phyloP scores from a whole-genome alignment of 208 protist species.

The Trypanosoma caninum region DNA sequence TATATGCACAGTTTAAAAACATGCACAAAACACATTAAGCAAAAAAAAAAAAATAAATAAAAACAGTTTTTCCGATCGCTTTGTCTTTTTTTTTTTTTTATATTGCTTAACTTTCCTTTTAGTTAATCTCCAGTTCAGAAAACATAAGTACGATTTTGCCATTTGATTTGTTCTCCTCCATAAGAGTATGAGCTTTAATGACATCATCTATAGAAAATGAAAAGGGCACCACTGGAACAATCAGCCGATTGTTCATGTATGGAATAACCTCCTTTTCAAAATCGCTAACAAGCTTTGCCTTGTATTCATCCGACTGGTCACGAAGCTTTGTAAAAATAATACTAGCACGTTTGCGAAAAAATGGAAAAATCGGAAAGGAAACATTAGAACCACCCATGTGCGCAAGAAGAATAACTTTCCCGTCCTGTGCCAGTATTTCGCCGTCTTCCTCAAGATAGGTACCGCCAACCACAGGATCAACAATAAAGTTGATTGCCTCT shows the following conservation, averaged over 20 bases:
- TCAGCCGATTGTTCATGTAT: constrained; percentile 42
- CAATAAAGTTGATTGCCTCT: constrained; percentile 53
- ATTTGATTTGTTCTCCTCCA: constrained; percentile 55
- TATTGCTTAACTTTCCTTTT: too few species aligned
- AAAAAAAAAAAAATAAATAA: background rate
- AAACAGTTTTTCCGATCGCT: background rate
- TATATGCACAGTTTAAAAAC: too few species aligned
- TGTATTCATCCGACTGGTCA: constrained; percentile 52
- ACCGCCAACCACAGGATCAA: constrained; percentile 80
- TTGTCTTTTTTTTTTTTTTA: too few species aligned
- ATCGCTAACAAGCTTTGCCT: constrained; percentile 40
- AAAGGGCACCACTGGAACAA: constrained; percentile 59
- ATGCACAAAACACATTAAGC: too few species aligned
- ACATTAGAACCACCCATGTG: constrained; percentile 60
- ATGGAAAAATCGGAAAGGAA: constrained; percentile 53
- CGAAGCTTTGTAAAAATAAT: constrained; percentile 78
- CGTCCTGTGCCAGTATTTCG: constrained; percentile 58
- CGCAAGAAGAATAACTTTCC: constrained; percentile 57
- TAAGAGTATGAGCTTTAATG: constrained; percentile 43
- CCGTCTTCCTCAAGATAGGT: constrained; percentile 66
- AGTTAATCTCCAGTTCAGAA: background rate
- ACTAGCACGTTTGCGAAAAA: constrained; percentile 58
- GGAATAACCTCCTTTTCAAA: constrained; percentile 66
- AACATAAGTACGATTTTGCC: constrained; percentile 72
- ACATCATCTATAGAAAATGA: constrained; percentile 71